Evolutionary conservation across 306 rosid species (phyloP), one percentile per base, ranked within the genome.

Genomic region (Sophora flavescens): DNA sequence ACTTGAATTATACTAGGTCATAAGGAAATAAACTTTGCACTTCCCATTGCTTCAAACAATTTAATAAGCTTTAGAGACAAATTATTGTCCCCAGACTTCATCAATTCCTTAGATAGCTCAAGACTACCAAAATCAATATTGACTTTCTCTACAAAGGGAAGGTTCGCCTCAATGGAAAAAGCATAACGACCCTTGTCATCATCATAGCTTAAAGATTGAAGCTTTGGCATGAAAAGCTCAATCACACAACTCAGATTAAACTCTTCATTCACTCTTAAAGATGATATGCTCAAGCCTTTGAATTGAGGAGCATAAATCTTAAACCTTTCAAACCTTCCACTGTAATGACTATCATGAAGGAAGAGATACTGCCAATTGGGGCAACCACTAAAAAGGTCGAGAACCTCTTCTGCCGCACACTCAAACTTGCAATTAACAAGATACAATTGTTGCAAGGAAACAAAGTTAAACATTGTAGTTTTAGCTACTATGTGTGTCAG

Each of bases 151-250:
- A 68, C 0, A n/a, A 1, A 30, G 30, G 8, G 8, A 68, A n/a
- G 30, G 4, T 48, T 8, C 1, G 1, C 8, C 15, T 14, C 6
- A 8, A 8, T 0, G n/a, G 60, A 68, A 48, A 68, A 30, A 3
- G 10, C 3, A 48, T 48, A 68, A 4, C 48, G 9, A 30, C 28
- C 42, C 9, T 0, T 2, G 8, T 14, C 35, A 47, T 2, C 50
- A 1, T 9, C 6, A 6, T 68, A 68, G 17, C 22, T 28, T 2
- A 68, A 48, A 68, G 6, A 32, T 50, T n/a, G 10, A 1, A 68
- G 74, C 33, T 15, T 68, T 8, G 74, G 74, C 0, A 47, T n/a
- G 15, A 0, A 50, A 50, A 68, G 74, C 16, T 68, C 41, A 33
- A 50, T 32, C 9, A n/a, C 61, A 5, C 32, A 50, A 0, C 32